A percentile compares a stretch with the other conserved stretches of the same genome.
Evolutionary conservation across 176 grass and related monocot genomes (phyloP).

Genomic region (Bolboschoenus planiculmis): DNA sequence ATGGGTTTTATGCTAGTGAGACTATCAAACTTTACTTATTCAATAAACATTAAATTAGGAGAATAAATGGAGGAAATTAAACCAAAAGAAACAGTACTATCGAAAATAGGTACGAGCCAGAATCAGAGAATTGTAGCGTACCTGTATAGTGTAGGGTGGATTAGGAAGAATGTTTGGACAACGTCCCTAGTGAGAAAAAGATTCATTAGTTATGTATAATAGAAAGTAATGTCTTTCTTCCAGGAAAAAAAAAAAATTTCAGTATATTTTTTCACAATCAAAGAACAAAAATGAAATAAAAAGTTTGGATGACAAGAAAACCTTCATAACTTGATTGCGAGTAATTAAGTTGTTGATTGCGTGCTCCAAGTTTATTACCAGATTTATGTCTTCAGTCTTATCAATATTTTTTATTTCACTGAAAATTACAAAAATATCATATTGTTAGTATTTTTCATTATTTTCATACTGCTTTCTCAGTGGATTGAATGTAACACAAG

Average conservation of each 20-base stretch:
- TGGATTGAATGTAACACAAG: not conserved
- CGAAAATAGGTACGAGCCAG: not conserved
- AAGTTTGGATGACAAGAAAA: not conserved
- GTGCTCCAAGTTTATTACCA: not conserved
- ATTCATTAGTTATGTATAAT: not conserved
- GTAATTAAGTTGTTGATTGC: not conserved
- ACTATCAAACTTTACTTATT: not conserved
- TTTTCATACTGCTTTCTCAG: not conserved
- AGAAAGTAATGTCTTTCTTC: not conserved
- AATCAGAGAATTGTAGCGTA: not conserved
- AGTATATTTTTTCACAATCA: not conserved
- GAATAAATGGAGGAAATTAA: not conserved
- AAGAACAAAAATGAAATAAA: not conserved
- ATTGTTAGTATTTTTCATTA: not conserved
- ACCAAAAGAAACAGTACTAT: not conserved
- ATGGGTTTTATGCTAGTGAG: not conserved
- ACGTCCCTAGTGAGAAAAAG: not conserved
- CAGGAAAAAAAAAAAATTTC: not conserved
- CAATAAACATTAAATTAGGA: not conserved
- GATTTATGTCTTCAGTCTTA: not conserved
- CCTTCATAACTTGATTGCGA: not conserved
- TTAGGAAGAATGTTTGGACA: not conserved
- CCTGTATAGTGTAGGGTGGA: not conserved
- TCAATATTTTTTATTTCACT: slow-evolving; percentile 1
- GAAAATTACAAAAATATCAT: not conserved